These are phyloP conservation scores for Lizanozyma gosingica DNA, from an alignment of 1,139 yeast genomes.

Conservation along the genomic window DNA sequence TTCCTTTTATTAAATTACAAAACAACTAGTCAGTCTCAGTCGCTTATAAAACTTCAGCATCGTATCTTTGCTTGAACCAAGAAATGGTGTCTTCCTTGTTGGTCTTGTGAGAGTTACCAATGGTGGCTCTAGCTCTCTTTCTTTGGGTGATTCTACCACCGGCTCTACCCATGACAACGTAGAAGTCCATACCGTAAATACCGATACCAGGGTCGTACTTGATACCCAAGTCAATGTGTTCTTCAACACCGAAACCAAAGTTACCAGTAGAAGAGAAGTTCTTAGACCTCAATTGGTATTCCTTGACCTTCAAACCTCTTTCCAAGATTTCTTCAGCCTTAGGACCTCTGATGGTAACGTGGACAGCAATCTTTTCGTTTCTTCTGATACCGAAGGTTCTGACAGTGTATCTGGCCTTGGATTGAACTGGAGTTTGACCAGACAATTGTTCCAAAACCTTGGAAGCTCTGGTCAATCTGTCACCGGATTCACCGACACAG, in stretches of 20 bases:
- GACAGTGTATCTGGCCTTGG: constrained; percentile 99
- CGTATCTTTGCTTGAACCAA: constrained; percentile 99
- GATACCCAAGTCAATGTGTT: constrained; percentile 99
- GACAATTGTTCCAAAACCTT: constrained; percentile 99
- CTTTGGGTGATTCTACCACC: constrained; percentile 99
- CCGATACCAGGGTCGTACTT: constrained; percentile 99
- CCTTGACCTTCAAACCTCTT: constrained; percentile 99
- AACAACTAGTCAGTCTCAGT: constrained; percentile 4
- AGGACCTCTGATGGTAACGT: constrained; percentile 99
- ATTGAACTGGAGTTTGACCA: constrained; percentile 99
- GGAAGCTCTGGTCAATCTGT: constrained; percentile 99
- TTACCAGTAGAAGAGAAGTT: constrained; percentile 99
- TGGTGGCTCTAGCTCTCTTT: constrained; percentile 86
- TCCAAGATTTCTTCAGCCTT: constrained; percentile 99
- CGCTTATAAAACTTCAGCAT: constrained; percentile 94
- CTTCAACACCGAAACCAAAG: constrained; percentile 99
- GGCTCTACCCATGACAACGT: constrained; percentile 99
- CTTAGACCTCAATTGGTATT: constrained; percentile 88
- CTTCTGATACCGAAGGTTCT: constrained; percentile 99
- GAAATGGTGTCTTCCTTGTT: constrained; percentile 88
- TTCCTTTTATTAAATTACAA: constrained; percentile 2
- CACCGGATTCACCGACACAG: constrained; percentile 99
- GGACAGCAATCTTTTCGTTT: constrained; percentile 99
- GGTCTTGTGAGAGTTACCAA: constrained; percentile 93
- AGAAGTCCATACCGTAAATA: constrained; percentile 99